Evolutionary conservation across 2,329 filamentous ascomycete species (phyloP).

Genomic region (Lomentospora prolificans): DNA sequence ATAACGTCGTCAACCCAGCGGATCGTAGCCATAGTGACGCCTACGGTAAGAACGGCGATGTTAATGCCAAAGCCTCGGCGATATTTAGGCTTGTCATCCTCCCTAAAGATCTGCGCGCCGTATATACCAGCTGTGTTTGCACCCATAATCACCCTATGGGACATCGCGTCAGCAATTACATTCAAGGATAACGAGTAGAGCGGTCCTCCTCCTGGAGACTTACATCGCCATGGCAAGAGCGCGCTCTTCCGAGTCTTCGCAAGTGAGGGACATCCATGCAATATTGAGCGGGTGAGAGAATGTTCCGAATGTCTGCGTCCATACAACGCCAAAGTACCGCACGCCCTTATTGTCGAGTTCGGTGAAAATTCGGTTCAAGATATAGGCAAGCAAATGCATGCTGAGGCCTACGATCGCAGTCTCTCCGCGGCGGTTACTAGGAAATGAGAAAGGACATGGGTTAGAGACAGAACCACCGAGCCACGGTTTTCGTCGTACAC

Average conservation of each 20-base stretch:
- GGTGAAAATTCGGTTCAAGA: slow-evolving; percentile 44
- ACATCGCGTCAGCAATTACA: not conserved
- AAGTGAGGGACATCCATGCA: slow-evolving; percentile 21
- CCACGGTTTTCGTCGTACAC: slow-evolving; percentile 17
- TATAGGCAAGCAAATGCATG: slow-evolving; percentile 33
- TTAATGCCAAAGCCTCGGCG: slow-evolving; percentile 19
- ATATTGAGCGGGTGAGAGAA: slow-evolving; percentile 17
- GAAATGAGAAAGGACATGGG: slow-evolving; percentile 23
- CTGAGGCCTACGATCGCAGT: slow-evolving; percentile 33
- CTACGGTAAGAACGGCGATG: slow-evolving; percentile 16
- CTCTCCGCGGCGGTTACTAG: slow-evolving; percentile 37
- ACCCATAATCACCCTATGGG: slow-evolving; percentile 19
- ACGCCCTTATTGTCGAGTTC: slow-evolving; percentile 20
- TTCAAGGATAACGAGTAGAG: too few species aligned
- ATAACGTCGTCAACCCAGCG: slow-evolving; percentile 17
- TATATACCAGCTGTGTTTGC: slow-evolving; percentile 21
- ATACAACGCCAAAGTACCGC: slow-evolving; percentile 17
- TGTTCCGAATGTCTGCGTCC: slow-evolving; percentile 12
- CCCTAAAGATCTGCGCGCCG: slow-evolving; percentile 21
- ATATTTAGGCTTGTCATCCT: slow-evolving; percentile 20
- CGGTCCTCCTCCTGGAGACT: not conserved
- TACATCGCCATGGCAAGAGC: slow-evolving; percentile 22
- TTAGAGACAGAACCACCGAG: slow-evolving; percentile 16
- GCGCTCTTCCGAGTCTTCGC: slow-evolving; percentile 18
- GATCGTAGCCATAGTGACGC: slow-evolving; percentile 13